phyloP scores from a whole-genome alignment of 192 early-diverging fungal species.

The Chytriomyces sp. region DNA sequence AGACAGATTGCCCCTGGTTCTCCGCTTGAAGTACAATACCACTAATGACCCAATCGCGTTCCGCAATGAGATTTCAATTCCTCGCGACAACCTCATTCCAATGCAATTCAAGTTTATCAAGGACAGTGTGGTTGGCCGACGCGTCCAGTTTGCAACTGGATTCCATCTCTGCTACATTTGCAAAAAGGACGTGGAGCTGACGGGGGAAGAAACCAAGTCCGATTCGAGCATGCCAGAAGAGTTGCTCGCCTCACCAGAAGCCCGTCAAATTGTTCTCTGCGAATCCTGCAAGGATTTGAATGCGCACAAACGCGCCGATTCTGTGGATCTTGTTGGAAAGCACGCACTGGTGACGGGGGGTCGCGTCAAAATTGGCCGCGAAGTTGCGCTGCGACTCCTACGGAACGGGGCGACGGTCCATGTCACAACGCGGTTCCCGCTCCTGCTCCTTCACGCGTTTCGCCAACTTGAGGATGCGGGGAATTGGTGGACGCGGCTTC shows the following conservation, averaged over 20 bases:
- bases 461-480: not conserved
- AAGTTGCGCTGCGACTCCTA: constrained; percentile 30
- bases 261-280: constrained; percentile 28
- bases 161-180: constrained; percentile 34
- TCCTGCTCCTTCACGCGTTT: constrained; percentile 18
- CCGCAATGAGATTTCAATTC: not conserved
- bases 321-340: constrained; percentile 27
- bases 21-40: not conserved
- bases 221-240: constrained; percentile 12
- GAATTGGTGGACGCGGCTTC: constrained; percentile 10
- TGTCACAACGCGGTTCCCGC: constrained; percentile 38
- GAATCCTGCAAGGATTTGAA: constrained; percentile 27
- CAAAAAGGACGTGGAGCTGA: constrained; percentile 13
- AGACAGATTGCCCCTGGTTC: not conserved
- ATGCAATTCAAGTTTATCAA: constrained; percentile 29
- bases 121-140: constrained; percentile 13
- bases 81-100: not conserved
- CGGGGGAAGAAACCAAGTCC: not conserved
- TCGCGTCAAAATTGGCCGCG: constrained; percentile 31
- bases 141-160: constrained; percentile 23
- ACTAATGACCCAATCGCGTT: not conserved
- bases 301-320: constrained; percentile 11
- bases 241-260: not conserved
- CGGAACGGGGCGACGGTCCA: constrained; percentile 32
- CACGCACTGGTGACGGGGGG: constrained; percentile 33